phyloP scores from a whole-genome alignment of 1,284 basidiomycete species.

The Irpex rosettiformis region DNA sequence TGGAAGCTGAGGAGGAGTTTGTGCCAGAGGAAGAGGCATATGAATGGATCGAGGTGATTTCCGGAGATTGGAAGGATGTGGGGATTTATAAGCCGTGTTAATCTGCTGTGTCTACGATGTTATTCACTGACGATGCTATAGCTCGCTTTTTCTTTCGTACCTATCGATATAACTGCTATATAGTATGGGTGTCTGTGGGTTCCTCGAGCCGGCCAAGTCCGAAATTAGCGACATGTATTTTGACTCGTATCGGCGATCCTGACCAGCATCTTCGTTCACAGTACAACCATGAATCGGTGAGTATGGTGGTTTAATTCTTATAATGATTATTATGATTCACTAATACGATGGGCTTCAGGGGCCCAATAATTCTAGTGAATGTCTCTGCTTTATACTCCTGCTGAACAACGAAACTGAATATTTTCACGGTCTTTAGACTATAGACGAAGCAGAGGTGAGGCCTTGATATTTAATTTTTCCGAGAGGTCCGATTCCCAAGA shows the following conservation, averaged over 20 bases:
- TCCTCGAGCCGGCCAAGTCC: too few species aligned
- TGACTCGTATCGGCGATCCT: background rate
- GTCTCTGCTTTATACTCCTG: background rate
- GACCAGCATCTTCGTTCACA: background rate
- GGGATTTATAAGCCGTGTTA: background rate
- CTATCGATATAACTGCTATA: too few species aligned
- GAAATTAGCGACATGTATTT: background rate
- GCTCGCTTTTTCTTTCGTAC: too few species aligned
- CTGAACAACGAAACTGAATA: background rate
- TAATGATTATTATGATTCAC: background rate
- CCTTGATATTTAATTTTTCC: background rate
- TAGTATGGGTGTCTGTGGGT: too few species aligned
- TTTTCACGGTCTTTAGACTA: background rate
- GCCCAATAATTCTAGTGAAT: background rate
- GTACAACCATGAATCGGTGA: background rate
- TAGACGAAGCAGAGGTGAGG: background rate
- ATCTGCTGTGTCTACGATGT: background rate
- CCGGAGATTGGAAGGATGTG: conserved; percentile 29
- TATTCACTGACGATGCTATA: too few species aligned
- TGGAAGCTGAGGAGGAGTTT: conserved; percentile 16
- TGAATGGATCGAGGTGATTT: conserved; percentile 24
- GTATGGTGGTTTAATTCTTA: background rate
- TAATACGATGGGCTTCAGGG: background rate
- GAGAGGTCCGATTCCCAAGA: too few species aligned
- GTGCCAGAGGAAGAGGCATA: conserved; percentile 21